Base-by-base conservation (phyloP, 805 yeast genomes). In the Kregervanrija fluxuum region DNA sequence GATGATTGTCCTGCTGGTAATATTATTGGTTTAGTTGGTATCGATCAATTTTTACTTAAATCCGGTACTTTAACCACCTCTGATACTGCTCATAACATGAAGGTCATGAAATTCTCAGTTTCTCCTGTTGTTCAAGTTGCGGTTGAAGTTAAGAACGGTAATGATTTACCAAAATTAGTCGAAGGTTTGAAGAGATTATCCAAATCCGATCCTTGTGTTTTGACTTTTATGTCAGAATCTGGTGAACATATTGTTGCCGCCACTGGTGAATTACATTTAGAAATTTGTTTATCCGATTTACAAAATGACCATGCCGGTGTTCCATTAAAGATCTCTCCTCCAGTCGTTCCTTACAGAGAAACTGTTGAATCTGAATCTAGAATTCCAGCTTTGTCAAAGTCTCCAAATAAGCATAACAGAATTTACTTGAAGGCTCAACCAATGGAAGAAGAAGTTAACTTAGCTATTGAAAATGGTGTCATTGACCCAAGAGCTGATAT, bases 341-440 rank as follows among this genome's bases (percentile, higher is more conserved):
- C 99, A 60, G 95, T 91, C 62, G 99, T 91, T 65, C 73, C 97
- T 64, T 91, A 91, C 91, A 87, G 96, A 83, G 99, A 91, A 82
- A 91, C 98, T 54, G 96, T 90, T 70, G 83, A 80, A 66, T 82
- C 75, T 67, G 95, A 85, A 76, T 91, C 98, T 51, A 81, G 93
- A 66, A 93, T 89, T 82, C 80, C 78, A 68, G 98, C 99, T 65
- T 80, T 91, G 68, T 90, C 99, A 60, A 91, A 91, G 82, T 91
- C 99, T 71, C 98, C 98, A 76, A 91, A 91, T 95, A 91, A 91
- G 88, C 99, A 91, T 79, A 91, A 91, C 96, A 91, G 99, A 86
- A 81, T 91, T 71, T 91, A 88, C 85, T 81, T 91, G 68, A 89
- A 85, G 79, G 98, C 98, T 71, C 82, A 85, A 73, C 97, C 99